Evolutionary conservation across 805 yeast genomes (phyloP), one percentile per base, ranked within the genome.

Genomic region (Saccharomycopsis babjevae): DNA sequence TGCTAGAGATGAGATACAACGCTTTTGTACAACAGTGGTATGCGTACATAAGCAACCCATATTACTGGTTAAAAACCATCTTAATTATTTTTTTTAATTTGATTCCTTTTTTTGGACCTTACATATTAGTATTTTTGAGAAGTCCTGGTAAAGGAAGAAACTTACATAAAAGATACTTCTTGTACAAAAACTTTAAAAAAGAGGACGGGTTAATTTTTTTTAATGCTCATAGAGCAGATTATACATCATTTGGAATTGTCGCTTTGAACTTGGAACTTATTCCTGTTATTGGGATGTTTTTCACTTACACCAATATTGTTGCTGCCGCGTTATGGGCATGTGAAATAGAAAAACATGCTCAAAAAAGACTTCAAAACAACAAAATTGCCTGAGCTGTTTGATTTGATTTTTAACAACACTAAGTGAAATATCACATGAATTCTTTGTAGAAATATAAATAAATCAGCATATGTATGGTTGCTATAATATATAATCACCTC

Each of bases 311-410:
- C 2, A 62, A 64, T 40, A 60, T 64, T 50, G 66, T 64, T 13
- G 66, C 60, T 34, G 66, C 66, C 25, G 59, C 65, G 11, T 56
- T 64, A 22, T 64, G 66, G 66, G 64, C 66, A 10, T 36, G 52
- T 36, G 59, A 62, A 7, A 15, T 64, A 18, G 66, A 64, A 20
- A 61, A 60, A 18, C 39, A 61, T 40, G 46, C 28, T 22, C 62
- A 59, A 55, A 62, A 54, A 38, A 46, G 42, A 16, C 15, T 55
- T 28, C 28, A 57, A 42, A 42, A n/a, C 11, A 62, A 59, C 28
- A 56, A 57, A 32, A 18, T 57, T 22, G 28, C 54, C 34, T 58
- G 32, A 36, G 8, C 10, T 7, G 3, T 2, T 34, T 7, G 10
- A 34, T 13, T 34, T 7, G 10, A 34, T 13, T 8, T 13, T 34